Base-by-base conservation (phyloP, 2,329 filamentous ascomycete genomes). In the Fusarium sp. region DNA sequence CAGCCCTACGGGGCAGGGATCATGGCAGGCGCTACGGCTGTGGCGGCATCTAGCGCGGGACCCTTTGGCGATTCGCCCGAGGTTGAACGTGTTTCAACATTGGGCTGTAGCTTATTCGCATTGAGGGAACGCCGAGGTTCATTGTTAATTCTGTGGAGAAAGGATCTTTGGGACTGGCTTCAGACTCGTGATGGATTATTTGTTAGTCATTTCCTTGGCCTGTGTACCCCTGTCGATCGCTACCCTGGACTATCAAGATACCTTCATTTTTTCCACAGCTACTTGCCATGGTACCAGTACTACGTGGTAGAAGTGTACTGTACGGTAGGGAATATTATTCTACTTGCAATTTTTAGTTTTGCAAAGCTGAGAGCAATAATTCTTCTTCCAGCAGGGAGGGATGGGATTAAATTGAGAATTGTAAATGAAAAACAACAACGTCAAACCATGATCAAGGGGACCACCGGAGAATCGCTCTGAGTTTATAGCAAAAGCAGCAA, bases 301-400 rank as follows among this genome's bases (percentile, higher is more conserved):
- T n/a, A n/a, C 8, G 8, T 18, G 8, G 16, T 34, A 18, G 4
- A 34, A 10, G 1, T 34, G 2, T 18, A 6, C 8, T 16, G 5
- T 34, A 18, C 16, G 8, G 4, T 18, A 34, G 4, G 2, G 6
- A 10, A 6, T 18, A 18, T 34, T 34, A 16, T 5, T 9, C 8
- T 16, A 16, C 7, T 2, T 32, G 30, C 30, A 32, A 1, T 8
- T 4, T 3, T 3, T 32, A 8, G 14, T 32, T 16, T 16, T 32
- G 14, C 14, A 16, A 14, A 32, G 30, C 14, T 32, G 14, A 7
- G 30, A 16, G 30, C 14, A 16, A 16, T 16, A 30, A 30, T 30
- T 12, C 12, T 1, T 2, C 29, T 7, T 30, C 2, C 12, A 11
- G 11, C 6, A 29, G 1, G 10, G 27, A 11, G 10, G 27, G 10